Percentiles rank a stretch among this genome's conserved stretches.
phyloP scores from a whole-genome alignment of 2,329 filamentous ascomycete genomes.

The Dryadomyces quercus-mongolicae region DNA sequence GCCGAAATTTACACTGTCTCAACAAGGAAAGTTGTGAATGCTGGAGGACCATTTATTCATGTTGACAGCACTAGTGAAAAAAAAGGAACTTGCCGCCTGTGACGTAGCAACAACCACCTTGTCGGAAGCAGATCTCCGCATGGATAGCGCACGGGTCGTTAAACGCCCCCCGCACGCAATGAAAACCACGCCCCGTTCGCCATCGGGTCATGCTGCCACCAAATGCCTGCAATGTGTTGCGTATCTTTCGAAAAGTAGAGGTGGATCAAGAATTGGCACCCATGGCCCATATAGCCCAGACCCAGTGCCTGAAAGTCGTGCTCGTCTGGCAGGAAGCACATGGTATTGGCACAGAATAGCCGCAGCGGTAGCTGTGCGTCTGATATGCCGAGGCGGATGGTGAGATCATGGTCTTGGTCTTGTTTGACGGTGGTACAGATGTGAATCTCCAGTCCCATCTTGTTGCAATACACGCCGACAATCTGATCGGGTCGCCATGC shows the following conservation, averaged over 20 bases:
- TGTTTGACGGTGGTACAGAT: neutral
- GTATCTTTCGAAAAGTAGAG: neutral
- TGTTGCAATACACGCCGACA: neutral
- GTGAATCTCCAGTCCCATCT: neutral
- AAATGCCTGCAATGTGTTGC: neutral
- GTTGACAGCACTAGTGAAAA: too few relatives aligned
- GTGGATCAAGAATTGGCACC: neutral
- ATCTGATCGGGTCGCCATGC: neutral
- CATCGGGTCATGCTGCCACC: neutral
- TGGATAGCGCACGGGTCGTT: too few relatives aligned
- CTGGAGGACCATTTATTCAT: too few relatives aligned
- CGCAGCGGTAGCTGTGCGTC: neutral
- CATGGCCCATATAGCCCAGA: neutral
- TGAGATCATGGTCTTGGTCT: neutral
- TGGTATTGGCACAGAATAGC: neutral
- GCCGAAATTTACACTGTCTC: too few relatives aligned
- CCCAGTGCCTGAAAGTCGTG: neutral
- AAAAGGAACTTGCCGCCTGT: too few relatives aligned
- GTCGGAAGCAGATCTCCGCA: too few relatives aligned
- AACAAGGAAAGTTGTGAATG: too few relatives aligned
- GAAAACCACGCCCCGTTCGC: neutral
- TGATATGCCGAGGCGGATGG: neutral
- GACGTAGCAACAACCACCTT: too few relatives aligned
- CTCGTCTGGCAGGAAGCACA: neutral
- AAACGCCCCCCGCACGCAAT: neutral